Conservation (phyloP, 1,284 basidiomycete genomes). For the Tilletia caries region DNA sequence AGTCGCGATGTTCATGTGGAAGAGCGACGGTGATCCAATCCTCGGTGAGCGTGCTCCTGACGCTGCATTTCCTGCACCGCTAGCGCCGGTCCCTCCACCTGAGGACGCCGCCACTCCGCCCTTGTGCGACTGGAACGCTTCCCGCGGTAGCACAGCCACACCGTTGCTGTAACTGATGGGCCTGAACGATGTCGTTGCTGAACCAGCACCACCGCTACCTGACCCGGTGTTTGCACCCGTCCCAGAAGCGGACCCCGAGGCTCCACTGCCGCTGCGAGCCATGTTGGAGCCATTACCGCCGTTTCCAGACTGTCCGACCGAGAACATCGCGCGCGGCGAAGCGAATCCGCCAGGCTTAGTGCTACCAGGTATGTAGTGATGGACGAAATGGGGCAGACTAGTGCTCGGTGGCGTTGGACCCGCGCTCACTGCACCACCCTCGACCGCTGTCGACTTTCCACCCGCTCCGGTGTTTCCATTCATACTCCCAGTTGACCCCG, state of each 20-base stretch:
- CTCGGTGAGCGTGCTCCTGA: background rate
- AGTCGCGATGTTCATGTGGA: background rate
- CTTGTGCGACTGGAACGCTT: constrained; percentile 16
- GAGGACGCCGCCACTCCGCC: background rate
- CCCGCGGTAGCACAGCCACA: constrained; percentile 15
- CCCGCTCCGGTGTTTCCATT: background rate
- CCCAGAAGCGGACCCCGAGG: background rate
- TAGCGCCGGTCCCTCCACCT: background rate
- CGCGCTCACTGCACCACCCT: background rate
- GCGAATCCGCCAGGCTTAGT: constrained; percentile 6
- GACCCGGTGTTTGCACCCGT: background rate
- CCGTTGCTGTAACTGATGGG: constrained; percentile 12
- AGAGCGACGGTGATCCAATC: background rate
- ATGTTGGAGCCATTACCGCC: background rate
- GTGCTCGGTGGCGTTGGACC: background rate
- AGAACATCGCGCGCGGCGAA: background rate
- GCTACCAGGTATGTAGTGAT: constrained; percentile 11
- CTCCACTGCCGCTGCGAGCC: background rate
- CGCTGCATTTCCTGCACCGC: background rate
- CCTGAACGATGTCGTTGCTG: background rate
- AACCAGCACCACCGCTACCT: background rate
- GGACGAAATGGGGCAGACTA: constrained; percentile 4
- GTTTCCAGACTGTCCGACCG: background rate
- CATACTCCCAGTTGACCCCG: background rate
- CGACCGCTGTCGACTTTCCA: background rate